These are phyloP conservation scores for Ganoderma meredithae DNA, from an alignment of 1,284 basidiomycete species.

Conservation along the genomic window DNA sequence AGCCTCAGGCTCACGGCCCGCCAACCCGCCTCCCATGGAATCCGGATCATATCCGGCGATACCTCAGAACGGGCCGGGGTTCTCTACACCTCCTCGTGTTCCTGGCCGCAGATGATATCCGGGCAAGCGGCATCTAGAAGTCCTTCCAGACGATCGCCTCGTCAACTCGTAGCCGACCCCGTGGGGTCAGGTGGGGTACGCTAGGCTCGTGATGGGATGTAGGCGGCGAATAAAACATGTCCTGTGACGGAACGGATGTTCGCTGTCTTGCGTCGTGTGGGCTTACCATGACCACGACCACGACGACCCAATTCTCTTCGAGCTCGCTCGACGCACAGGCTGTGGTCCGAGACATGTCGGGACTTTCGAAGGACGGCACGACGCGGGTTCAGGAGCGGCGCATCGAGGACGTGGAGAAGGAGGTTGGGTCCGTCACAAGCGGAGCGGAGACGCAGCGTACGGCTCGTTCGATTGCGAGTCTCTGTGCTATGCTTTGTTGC, in stretches of 20 bases:
- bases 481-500: slow-evolving; percentile 5
- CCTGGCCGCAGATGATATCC: slow-evolving; percentile 6
- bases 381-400: slow-evolving; percentile 17
- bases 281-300: too few species aligned
- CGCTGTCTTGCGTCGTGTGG: not conserved
- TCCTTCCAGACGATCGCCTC: not conserved
- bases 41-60: too few species aligned
- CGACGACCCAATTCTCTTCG: not conserved
- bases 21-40: too few species aligned
- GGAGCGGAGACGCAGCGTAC: slow-evolving; percentile 25
- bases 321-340: not conserved
- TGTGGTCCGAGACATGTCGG: slow-evolving; percentile 12
- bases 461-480: not conserved
- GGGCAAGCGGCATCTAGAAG: not conserved
- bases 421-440: slow-evolving; percentile 37
- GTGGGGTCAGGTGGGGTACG: slow-evolving; percentile 17
- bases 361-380: slow-evolving; percentile 30
- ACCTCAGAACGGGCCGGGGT: not conserved
- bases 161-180: not conserved
- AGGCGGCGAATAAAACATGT: slow-evolving; percentile 13
- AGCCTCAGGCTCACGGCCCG: too few species aligned
- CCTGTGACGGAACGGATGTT: not conserved
- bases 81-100: slow-evolving; percentile 6
- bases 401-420: slow-evolving; percentile 43
- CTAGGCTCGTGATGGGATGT: slow-evolving; percentile 4